Base-by-base conservation (phyloP, 2,329 filamentous ascomycete species). In the Hymenoscyphus linearis region DNA sequence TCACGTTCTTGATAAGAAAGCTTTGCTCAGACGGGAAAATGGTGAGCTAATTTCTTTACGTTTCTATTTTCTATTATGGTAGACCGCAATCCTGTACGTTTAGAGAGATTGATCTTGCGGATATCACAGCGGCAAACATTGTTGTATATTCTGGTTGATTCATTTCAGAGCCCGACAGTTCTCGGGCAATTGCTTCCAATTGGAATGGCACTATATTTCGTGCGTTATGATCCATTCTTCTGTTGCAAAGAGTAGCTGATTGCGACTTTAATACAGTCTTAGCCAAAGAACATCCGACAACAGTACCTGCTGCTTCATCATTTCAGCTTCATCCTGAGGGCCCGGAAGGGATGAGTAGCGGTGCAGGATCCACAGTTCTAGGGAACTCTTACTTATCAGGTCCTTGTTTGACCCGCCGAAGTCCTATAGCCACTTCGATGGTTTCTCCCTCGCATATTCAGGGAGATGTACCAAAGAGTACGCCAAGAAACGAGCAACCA, bases 1-100 rank as follows among this genome's bases (percentile, higher is more conserved):
- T 54, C 22, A 61, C 10, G 62, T 52, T 4, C 25, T 61, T 6
- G 26, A 36, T 26, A 64, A 60, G n/a, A 14, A 50, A 7, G 55
- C 16, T 18, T 13, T 64, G 34, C n/a, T 31, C 18, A 18, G 27
- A 40, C 53, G 57, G 25, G 55, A 55, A 54, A 57, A 26, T 55
- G 27, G 59, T 58, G 55, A 40, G 59, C 52, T 40, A 2, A 18
- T n/a, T n/a, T 26, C 14, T 52, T 40, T 47, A 13, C 13, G 9
- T 47, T 47, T 47, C 37, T 47, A 7, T 47, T 16, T 16, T 5
- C 40, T 47, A 5, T 7, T 9, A 31, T 31, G 31, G 3, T 31
- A 5, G 6, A 31, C 31, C 31, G 10, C 31, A 31, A 7, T 4
- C 10, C 31, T 5, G 27, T 31, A 9, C 31, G 10, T 31, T 7